A percentile compares a stretch with the other conserved stretches of the same genome.
These are phyloP conservation scores for Poa pratensis DNA, from an alignment of 176 grass and related monocot genomes.

Conservation along the genomic window DNA sequence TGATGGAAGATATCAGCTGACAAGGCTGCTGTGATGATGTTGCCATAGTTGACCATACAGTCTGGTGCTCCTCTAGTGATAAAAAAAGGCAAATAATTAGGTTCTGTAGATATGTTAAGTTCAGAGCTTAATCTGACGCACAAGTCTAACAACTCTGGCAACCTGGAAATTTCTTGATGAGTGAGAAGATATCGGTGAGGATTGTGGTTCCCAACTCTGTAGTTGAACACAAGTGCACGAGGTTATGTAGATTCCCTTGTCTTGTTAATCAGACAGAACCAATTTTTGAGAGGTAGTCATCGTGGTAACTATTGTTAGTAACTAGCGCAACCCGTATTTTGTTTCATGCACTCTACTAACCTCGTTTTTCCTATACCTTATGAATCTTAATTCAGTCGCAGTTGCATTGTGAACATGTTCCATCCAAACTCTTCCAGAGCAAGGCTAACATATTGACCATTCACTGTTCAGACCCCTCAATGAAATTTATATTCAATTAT, in stretches of 20 bases:
- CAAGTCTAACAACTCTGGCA: background rate
- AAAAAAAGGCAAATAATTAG: background rate
- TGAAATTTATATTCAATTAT: background rate
- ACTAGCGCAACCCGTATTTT: background rate
- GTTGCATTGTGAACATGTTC: conserved; percentile 5
- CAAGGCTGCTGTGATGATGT: background rate
- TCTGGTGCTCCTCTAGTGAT: background rate
- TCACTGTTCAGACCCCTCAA: conserved; percentile 18
- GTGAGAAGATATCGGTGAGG: background rate
- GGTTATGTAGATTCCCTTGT: conserved; percentile 30
- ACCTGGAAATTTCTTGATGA: conserved; percentile 5
- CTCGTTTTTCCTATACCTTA: background rate
- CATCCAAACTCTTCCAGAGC: background rate
- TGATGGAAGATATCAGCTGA: conserved; percentile 9
- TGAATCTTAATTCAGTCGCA: background rate
- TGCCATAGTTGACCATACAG: background rate
- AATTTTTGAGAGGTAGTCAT: background rate
- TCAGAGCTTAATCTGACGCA: conserved; percentile 20
- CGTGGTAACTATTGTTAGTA: background rate
- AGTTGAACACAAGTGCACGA: background rate
- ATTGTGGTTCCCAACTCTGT: conserved; percentile 8
- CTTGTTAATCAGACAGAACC: background rate
- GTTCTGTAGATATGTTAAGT: background rate
- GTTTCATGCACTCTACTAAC: background rate
- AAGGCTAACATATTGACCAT: conserved; percentile 25